phyloP scores from a whole-genome alignment of 2,329 filamentous ascomycete species.

The Pyrenophora tritici-repentis region DNA sequence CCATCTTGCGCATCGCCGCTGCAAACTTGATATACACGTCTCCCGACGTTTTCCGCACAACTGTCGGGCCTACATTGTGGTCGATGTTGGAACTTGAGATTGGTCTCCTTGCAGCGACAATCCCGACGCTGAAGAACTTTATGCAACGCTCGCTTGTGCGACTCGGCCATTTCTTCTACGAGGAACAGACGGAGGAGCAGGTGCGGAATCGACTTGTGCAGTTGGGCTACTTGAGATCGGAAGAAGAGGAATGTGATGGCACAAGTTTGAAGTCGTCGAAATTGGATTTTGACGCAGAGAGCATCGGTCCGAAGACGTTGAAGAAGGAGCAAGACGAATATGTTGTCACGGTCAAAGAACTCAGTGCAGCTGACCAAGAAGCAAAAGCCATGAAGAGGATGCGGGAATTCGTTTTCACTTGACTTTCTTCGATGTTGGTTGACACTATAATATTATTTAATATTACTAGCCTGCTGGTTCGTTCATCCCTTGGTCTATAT shows the following conservation, averaged over 20 bases:
- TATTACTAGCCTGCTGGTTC: too few species aligned
- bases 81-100: slow-evolving; percentile 34
- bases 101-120: slow-evolving; percentile 34
- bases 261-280: slow-evolving; percentile 5
- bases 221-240: slow-evolving; percentile 18
- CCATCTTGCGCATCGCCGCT: slow-evolving; percentile 28
- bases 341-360: neutral
- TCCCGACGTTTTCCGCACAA: slow-evolving; percentile 26
- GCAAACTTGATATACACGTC: slow-evolving; percentile 22
- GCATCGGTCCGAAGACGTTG: neutral
- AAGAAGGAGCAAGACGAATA: neutral
- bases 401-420: too few species aligned
- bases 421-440: too few species aligned
- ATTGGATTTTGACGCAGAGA: neutral
- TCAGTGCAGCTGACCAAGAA: neutral
- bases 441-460: too few species aligned
- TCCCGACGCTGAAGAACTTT: slow-evolving; percentile 34
- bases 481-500: too few species aligned
- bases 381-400: too few species aligned
- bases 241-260: neutral
- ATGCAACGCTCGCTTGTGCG: slow-evolving; percentile 19
- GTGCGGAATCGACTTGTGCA: slow-evolving; percentile 18
- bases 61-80: slow-evolving; percentile 28
- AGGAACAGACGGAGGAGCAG: slow-evolving; percentile 19
- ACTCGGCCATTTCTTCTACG: slow-evolving; percentile 25